phyloP scores from a whole-genome alignment of 208 protist genomes.

The Leishmania major region DNA sequence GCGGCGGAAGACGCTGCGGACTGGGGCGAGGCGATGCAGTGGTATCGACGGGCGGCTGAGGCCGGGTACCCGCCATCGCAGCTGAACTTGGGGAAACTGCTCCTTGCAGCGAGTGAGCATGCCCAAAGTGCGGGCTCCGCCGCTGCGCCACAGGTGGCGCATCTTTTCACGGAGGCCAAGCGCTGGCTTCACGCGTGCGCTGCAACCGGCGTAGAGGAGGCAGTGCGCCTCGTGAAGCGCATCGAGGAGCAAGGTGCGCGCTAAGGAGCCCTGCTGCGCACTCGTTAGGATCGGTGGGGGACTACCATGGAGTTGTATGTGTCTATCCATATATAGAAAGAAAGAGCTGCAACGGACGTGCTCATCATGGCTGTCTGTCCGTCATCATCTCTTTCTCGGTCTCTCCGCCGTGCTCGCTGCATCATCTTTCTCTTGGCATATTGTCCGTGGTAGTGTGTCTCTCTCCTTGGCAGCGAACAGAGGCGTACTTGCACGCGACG shows the following conservation, averaged over 20 bases:
- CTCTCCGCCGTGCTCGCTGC: background rate
- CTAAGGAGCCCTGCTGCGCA: background rate
- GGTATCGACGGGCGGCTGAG: constrained; percentile 66
- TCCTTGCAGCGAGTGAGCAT: constrained; percentile 52
- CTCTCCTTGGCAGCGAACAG: background rate
- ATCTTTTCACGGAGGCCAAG: constrained; percentile 35
- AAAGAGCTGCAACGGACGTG: background rate
- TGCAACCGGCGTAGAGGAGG: constrained; percentile 58
- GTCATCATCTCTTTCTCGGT: background rate
- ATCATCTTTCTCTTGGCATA: background rate
- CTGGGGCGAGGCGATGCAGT: constrained; percentile 78
- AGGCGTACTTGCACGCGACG: background rate
- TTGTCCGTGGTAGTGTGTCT: background rate
- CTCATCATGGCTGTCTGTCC: background rate
- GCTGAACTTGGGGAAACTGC: constrained; percentile 81
- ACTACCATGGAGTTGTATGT: background rate
- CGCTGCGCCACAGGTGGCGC: constrained; percentile 12
- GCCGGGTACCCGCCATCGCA: constrained; percentile 59
- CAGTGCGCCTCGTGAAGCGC: constrained; percentile 48
- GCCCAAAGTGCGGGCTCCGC: constrained; percentile 3
- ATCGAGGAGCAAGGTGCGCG: constrained; percentile 4
- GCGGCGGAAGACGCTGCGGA: constrained; percentile 30
- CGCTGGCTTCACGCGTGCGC: constrained; percentile 70
- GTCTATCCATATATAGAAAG: background rate
- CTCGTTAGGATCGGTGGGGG: background rate